Evolutionary conservation across 1,284 basidiomycete species (phyloP), one percentile per base, ranked within the genome.

Genomic region (Fomitopsis betulina): DNA sequence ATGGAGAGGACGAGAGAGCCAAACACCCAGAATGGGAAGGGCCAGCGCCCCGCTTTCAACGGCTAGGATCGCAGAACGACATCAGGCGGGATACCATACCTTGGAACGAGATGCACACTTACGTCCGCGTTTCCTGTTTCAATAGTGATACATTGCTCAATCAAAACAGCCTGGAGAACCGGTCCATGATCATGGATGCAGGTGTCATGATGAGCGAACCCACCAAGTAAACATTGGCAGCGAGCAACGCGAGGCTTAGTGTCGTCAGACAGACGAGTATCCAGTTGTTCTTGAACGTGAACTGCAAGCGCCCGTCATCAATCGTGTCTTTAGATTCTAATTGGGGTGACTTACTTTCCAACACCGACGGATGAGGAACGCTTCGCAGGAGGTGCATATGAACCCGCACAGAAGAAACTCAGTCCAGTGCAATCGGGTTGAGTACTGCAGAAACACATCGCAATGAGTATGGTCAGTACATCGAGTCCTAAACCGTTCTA

Each of bases 391-490:
- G 38, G 72, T 68, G 63, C 76, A 79, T 37, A 82, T 75, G 5
- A 77, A 59, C 3, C 78, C 78, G 63, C 81, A 81, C 27, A 80
- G 57, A 54, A 82, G 75, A 35, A 80, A 65, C 54, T 81, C 78
- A 0, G 72, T 68, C 72, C 75, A 78, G 58, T 76, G 70, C 13
- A 79, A 68, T 0, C 64, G 65, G 54, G 71, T 76, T 3, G 71
- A 70, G 43, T 73, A 77, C 79, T 79, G 55, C 8, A 38, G 13
- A 3, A n/a, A 23, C 7, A 30, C 30, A 37, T 5, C 13, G 17
- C 57, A n/a, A n/a, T 21, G 7, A 53, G 47, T 12, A 32, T 27
- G 10, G 17, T 38, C 15, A n/a, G 33, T 43, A 35, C 47, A 39
- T 21, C 9, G 23, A 38, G 47, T 32, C 30, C 15, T 12, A 15